These are phyloP conservation scores for Tetracladium maxilliforme DNA, from an alignment of 2,329 filamentous ascomycete genomes.

Conservation along the genomic window DNA sequence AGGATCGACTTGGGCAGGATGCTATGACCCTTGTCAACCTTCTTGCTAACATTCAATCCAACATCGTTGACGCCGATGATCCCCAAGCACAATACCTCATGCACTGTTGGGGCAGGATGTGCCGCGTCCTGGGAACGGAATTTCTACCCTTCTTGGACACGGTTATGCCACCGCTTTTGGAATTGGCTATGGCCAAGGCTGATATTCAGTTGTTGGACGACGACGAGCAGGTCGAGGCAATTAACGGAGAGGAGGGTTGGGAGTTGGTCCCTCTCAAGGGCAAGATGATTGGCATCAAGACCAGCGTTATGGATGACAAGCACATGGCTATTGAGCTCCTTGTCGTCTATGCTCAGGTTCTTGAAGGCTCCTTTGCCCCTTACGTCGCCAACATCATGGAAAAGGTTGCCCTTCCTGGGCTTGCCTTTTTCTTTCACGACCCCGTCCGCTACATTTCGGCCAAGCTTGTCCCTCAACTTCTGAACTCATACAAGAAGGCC, in stretches of 20 bases:
- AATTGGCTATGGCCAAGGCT: constrained; percentile 86
- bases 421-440: constrained; percentile 99
- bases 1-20: constrained; percentile 79
- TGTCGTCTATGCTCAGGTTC: constrained; percentile 89
- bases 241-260: constrained; percentile 94
- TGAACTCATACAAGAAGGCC: constrained; percentile 87
- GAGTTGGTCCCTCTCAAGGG: constrained; percentile 93
- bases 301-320: constrained; percentile 93
- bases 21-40: constrained; percentile 78
- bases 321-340: constrained; percentile 99
- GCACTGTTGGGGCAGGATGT: constrained; percentile 99
- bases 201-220: constrained; percentile 94
- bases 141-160: constrained; percentile 86
- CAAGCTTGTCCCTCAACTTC: constrained; percentile 82
- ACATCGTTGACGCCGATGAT: constrained; percentile 81
- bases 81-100: constrained; percentile 94
- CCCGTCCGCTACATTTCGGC: constrained; percentile 90
- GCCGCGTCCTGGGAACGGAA: constrained; percentile 76
- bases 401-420: constrained; percentile 82
- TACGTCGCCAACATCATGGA: constrained; percentile 92
- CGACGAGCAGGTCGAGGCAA: constrained; percentile 81
- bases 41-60: constrained; percentile 72
- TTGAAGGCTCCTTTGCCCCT: constrained; percentile 84
- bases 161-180: constrained; percentile 87
- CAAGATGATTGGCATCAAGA: constrained; percentile 97